Base-by-base conservation (phyloP, 129 eudicot genomes). In the Escallonia herrerae region DNA sequence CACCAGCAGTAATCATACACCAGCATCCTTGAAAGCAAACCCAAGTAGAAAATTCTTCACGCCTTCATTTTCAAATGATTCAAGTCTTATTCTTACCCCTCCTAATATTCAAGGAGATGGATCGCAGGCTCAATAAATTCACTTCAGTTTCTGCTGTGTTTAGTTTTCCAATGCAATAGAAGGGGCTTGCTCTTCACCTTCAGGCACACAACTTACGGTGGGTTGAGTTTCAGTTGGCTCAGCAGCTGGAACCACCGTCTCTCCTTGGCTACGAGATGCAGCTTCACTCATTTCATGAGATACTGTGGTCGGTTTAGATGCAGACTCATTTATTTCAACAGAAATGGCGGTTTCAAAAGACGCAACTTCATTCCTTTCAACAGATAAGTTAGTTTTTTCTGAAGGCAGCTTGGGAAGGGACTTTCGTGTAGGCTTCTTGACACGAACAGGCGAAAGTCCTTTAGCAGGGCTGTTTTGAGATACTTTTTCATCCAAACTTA, bases 321-420 rank as follows among this genome's bases (percentile, higher is more conserved):
- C 66, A 12, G 61, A 2, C 52, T 76, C 66, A 14, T 60, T 78
- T 61, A 80, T 67, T 74, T 79, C 78, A 7, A 59, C 51, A 54
- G 80, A 43, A 43, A 60, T 10, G 40, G 72, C 56, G 49, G 60
- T 60, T 60, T 71, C 72, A 6, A n/a, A 48, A 5, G 76, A 53
- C 42, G 64, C 22, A 39, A 45, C 65, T 65, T 76, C 86, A 71
- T 63, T 84, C 60, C 38, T 71, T 14, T 76, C 78, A 71, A 73
- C 74, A 49, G 84, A 58, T 66, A 89, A 45, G 62, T 73, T 72
- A 62, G 86, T 86, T 76, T 78, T 86, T 74, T 89, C 81, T 22
- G 97, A 94, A 11, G 97, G 99, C 72, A 94, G 76, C 76, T 64
- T 89, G 43, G 99, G 97, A 60, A 94, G 97, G 49, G 99, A 94